Conservation (phyloP, 305 asterid species). For the Fraxinus velutina region DNA sequence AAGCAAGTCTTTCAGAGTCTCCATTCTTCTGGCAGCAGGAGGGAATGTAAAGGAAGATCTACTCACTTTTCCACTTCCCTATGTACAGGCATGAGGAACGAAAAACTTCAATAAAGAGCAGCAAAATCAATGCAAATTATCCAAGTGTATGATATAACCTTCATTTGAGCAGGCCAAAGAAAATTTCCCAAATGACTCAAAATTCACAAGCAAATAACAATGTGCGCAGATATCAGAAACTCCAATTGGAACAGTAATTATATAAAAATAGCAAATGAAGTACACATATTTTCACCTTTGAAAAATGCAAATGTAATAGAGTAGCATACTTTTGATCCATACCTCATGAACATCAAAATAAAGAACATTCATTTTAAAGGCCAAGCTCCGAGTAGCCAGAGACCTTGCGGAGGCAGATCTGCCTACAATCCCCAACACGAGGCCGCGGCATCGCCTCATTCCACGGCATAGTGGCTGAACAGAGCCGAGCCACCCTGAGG, state of each 20-base stretch:
- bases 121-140: background rate
- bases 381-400: conserved; percentile 86
- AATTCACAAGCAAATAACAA: background rate
- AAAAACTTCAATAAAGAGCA: conserved; percentile 8
- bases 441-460: conserved; percentile 95
- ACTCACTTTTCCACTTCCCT: conserved; percentile 66
- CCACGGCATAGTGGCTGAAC: conserved; percentile 99
- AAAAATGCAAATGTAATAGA: conserved; percentile 7
- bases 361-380: conserved; percentile 92
- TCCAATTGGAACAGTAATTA: background rate
- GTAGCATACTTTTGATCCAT: conserved; percentile 14
- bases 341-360: conserved; percentile 82
- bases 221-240: background rate
- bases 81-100: conserved; percentile 16
- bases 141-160: background rate
- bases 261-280: background rate
- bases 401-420: conserved; percentile 94
- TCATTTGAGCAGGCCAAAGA: background rate
- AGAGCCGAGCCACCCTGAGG: conserved; percentile 98
- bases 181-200: background rate
- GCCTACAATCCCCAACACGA: conserved; percentile 93
- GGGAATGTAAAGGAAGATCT: conserved; percentile 70
- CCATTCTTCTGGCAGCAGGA: conserved; percentile 96
- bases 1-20: conserved; percentile 90
- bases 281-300: background rate